Conservation (phyloP, 352 stramenopile genomes). For the Globisporangium splendens region DNA sequence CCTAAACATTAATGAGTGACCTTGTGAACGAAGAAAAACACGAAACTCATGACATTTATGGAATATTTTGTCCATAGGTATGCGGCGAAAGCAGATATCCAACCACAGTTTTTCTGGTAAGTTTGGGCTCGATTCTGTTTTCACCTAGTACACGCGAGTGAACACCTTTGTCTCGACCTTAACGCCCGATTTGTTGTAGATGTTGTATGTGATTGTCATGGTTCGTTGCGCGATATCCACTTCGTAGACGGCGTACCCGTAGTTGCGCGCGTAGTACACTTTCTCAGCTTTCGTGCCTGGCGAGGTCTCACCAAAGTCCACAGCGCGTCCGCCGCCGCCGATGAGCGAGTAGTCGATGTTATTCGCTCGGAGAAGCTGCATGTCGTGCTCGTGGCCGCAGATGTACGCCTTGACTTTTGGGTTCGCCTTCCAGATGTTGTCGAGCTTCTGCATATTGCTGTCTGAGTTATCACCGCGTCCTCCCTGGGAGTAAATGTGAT, state of each 20-base stretch:
- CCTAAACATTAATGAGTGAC: too few species aligned
- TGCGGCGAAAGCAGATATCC: too few species aligned
- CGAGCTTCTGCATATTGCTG: conserved; percentile 22
- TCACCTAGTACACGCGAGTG: conserved; percentile 19
- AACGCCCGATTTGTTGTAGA: conserved; percentile 28
- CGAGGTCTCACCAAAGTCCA: conserved; percentile 22
- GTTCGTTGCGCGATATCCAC: conserved; percentile 18
- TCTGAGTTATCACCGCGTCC: conserved; percentile 27
- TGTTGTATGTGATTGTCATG: conserved; percentile 33
- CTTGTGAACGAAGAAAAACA: too few species aligned
- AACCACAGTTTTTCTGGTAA: too few species aligned
- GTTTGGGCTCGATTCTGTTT: too few species aligned
- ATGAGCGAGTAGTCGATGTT: conserved; percentile 36
- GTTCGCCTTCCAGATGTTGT: conserved; percentile 18
- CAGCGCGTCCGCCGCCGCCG: conserved; percentile 27
- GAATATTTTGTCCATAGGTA: too few species aligned
- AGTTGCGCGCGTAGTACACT: conserved; percentile 32
- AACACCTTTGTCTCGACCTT: conserved; percentile 28
- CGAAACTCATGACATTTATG: too few species aligned
- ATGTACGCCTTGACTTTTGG: conserved; percentile 32
- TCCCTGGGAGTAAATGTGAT: conserved; percentile 32
- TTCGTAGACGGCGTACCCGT: conserved; percentile 34
- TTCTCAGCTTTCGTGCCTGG: conserved; percentile 24
- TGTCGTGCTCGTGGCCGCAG: conserved; percentile 41
- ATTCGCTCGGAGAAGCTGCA: conserved; percentile 29